phyloP scores from a whole-genome alignment of 2,329 filamentous ascomycete genomes.

The Fusarium brevicatenulatum region DNA sequence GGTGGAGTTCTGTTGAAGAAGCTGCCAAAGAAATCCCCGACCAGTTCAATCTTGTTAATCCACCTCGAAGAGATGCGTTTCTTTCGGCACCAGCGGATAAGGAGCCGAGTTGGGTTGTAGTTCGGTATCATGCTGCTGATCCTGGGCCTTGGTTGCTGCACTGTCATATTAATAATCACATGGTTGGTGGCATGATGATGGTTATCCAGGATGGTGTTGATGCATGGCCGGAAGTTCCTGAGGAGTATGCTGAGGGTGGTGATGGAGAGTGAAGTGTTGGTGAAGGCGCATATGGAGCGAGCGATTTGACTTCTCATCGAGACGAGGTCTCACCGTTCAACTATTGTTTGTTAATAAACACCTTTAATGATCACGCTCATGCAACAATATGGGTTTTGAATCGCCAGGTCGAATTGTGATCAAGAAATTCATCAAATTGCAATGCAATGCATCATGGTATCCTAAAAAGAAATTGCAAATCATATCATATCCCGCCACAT shows the following conservation, averaged over 20 bases:
- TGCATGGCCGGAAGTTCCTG: conserved; percentile 54
- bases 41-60: conserved; percentile 66
- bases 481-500: background rate
- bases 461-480: background rate
- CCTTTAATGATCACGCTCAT: background rate
- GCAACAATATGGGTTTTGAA: background rate
- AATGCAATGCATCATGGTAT: conserved; percentile 1
- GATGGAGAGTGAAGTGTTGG: conserved; percentile 11
- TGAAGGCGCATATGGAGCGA: background rate
- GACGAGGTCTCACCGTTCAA: conserved; percentile 13
- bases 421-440: background rate
- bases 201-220: conserved; percentile 61
- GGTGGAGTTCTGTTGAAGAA: conserved; percentile 63
- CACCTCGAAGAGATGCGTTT: conserved; percentile 61
- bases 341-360: background rate
- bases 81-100: conserved; percentile 35
- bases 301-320: conserved; percentile 1
- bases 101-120: conserved; percentile 55
- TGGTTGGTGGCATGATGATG: conserved; percentile 65
- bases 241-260: conserved; percentile 47
- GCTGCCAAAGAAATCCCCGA: conserved; percentile 58
- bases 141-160: conserved; percentile 66
- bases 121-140: conserved; percentile 63
- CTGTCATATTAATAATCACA: conserved; percentile 65
- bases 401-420: too few species aligned